Evolutionary conservation across 2,329 filamentous ascomycete genomes (phyloP), one percentile per base, ranked within the genome.

Genomic region (Ophiognomonia clavigignenti-juglandacearum): DNA sequence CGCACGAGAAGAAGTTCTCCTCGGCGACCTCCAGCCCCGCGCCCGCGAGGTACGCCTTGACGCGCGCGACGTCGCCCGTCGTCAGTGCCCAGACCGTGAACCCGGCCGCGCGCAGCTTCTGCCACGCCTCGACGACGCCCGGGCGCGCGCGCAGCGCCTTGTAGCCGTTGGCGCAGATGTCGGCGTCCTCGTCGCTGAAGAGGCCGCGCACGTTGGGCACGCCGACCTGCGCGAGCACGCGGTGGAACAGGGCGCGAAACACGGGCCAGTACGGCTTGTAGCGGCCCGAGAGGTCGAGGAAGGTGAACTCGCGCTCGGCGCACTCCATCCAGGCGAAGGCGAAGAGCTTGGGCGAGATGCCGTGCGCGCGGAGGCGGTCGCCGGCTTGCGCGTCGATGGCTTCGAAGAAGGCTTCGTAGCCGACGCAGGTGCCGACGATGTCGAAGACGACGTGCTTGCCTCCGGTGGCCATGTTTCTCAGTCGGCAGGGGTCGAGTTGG

Each of bases 1-100:
- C 76, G 52, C 77, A 82, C 7, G 66, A 70, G 18, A 78, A 58
- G 20, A 81, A 64, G 46, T 77, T 74, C 54, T 74, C 72, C 1
- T 56, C 44, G 0, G 74, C 72, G 63, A 80, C 72, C 2, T 73
- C 66, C 10, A 80, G 62, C 0, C 70, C 72, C 0, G 62, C 71
- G 1, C 63, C 60, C n/a, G 63, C 55, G 51, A 81, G 78, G 51
- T 80, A 81, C 0, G 73, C 75, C 7, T 62, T 56, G 3, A 80
- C 76, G 6, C 76, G 61, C 39, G 65, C 59, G 3, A 64, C 56
- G 54, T 80, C 76, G 1, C 72, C 77, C 0, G 73, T 72, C 0
- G 76, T 79, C 22, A 80, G 64, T 26, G 66, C 71, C 75, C 76
- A 80, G 4, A 78, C 68, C 0, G 70, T 73, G 50, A 77, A 79